These are phyloP conservation scores for Colletotrichum liriopes DNA, from an alignment of 2,329 filamentous ascomycete genomes.

Conservation along the genomic window DNA sequence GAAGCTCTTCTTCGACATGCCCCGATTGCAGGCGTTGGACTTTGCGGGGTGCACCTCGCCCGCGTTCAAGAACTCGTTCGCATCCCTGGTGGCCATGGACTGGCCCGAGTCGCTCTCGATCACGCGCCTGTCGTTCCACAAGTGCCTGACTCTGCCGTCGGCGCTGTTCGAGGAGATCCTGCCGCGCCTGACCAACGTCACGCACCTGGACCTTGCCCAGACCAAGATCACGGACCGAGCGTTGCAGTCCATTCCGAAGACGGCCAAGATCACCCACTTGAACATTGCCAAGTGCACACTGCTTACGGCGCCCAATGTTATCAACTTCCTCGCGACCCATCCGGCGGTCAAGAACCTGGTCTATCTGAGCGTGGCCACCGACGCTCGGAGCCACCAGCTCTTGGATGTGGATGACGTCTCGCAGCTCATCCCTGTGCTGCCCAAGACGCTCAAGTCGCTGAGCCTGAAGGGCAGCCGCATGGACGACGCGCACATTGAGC, in stretches of 20 bases:
- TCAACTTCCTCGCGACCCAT: conserved; percentile 80
- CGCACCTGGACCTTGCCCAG: conserved; percentile 85
- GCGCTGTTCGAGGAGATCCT: conserved; percentile 78
- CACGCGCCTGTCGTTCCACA: conserved; percentile 81
- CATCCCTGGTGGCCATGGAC: conserved; percentile 64
- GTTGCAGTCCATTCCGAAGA: conserved; percentile 78
- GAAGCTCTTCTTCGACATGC: conserved; percentile 79
- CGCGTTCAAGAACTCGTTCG: conserved; percentile 77
- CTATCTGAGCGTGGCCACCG: conserved; percentile 81
- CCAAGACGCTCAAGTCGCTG: conserved; percentile 78
- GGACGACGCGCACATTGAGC: conserved; percentile 73
- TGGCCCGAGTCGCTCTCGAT: conserved; percentile 73
- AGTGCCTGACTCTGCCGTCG: conserved; percentile 80
- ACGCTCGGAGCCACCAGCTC: conserved; percentile 80
- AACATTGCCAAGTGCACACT: conserved; percentile 84
- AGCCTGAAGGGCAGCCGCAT: conserved; percentile 84
- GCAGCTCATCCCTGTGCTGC: conserved; percentile 76
- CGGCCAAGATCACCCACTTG: conserved; percentile 81
- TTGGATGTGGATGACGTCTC: conserved; percentile 77
- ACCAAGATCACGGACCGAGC: conserved; percentile 83
- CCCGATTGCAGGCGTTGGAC: conserved; percentile 77
- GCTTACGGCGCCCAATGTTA: conserved; percentile 76
- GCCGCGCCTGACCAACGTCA: conserved; percentile 78
- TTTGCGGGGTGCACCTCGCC: conserved; percentile 83
- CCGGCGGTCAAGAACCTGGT: conserved; percentile 78